These are phyloP conservation scores for Citeromyces hawaiiensis DNA, from an alignment of 1,139 yeast species.

Conservation along the genomic window DNA sequence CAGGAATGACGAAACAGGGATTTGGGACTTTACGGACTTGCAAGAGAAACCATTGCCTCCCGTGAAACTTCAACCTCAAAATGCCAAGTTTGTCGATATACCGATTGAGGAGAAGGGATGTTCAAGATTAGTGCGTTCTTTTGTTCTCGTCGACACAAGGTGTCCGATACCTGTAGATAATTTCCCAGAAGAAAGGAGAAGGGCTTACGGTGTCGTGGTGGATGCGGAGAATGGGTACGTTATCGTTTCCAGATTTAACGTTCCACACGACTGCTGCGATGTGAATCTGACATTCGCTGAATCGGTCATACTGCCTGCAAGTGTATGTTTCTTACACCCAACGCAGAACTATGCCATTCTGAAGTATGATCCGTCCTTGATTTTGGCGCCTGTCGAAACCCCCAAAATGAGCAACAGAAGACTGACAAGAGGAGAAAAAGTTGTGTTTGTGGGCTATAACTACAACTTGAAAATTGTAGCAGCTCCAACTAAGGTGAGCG, in stretches of 20 bases:
- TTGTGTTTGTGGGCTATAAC: slow-evolving; percentile 71
- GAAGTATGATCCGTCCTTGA: slow-evolving; percentile 67
- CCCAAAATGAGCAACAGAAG: slow-evolving; percentile 49
- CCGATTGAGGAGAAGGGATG: slow-evolving; percentile 48
- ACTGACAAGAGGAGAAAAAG: slow-evolving; percentile 62
- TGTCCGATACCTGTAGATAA: slow-evolving; percentile 69
- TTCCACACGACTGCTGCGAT: slow-evolving; percentile 82
- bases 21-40: slow-evolving; percentile 72
- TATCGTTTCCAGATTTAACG: slow-evolving; percentile 61
- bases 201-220: slow-evolving; percentile 67
- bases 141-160: slow-evolving; percentile 52
- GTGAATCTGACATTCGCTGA: slow-evolving; percentile 74
- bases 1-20: slow-evolving; percentile 71
- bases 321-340: slow-evolving; percentile 78
- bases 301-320: slow-evolving; percentile 68
- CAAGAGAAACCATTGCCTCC: slow-evolving; percentile 51
- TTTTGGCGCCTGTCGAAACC: slow-evolving; percentile 46
- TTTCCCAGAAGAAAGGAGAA: slow-evolving; percentile 44
- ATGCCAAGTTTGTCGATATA: slow-evolving; percentile 60
- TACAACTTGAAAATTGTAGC: slow-evolving; percentile 57
- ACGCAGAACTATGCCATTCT: slow-evolving; percentile 77
- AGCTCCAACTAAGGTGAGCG: slow-evolving; percentile 67
- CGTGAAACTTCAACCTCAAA: slow-evolving; percentile 35
- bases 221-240: slow-evolving; percentile 75
- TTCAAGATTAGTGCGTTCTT: slow-evolving; percentile 38